Conservation (phyloP, 805 yeast genomes). For the Jamesozyma jinghongensis region DNA sequence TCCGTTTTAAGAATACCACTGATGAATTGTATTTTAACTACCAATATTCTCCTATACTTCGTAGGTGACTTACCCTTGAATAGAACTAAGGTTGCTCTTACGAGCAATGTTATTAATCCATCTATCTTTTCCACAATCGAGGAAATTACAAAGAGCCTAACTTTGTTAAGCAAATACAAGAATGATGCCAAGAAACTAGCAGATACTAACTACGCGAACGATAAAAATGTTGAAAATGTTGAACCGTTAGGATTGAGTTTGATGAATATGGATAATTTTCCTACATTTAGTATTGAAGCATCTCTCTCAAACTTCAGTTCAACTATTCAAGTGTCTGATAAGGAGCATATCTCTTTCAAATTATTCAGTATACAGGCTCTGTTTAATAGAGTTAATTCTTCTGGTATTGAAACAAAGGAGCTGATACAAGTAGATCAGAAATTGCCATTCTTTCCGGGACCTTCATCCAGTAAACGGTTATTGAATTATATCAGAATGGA, state of each 20-base stretch:
- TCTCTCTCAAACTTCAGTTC: constrained; percentile 21
- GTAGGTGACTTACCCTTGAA: constrained; percentile 11
- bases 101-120: constrained; percentile 25
- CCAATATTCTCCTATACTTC: constrained; percentile 21
- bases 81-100: constrained; percentile 15
- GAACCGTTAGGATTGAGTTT: too few relatives aligned
- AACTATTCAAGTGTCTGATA: constrained; percentile 15
- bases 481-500: constrained; percentile 19
- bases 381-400: constrained; percentile 9
- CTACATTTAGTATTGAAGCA: constrained; percentile 18
- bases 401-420: background rate
- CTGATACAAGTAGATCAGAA: background rate
- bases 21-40: constrained; percentile 20
- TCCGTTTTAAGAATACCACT: constrained; percentile 25
- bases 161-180: constrained; percentile 1
- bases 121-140: constrained; percentile 19
- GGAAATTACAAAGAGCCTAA: constrained; percentile 9
- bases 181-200: background rate
- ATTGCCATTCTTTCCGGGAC: background rate
- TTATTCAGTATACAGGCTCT: constrained; percentile 17
- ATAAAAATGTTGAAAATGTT: too few relatives aligned
- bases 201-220: too few relatives aligned
- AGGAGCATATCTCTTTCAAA: constrained; percentile 17
- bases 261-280: constrained; percentile 6
- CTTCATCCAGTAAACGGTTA: constrained; percentile 2